Percentiles rank a stretch among this genome's conserved stretches.
Evolutionary conservation across 2,329 filamentous ascomycete species (phyloP).

Genomic region (Pseudopyricularia cyperi): DNA sequence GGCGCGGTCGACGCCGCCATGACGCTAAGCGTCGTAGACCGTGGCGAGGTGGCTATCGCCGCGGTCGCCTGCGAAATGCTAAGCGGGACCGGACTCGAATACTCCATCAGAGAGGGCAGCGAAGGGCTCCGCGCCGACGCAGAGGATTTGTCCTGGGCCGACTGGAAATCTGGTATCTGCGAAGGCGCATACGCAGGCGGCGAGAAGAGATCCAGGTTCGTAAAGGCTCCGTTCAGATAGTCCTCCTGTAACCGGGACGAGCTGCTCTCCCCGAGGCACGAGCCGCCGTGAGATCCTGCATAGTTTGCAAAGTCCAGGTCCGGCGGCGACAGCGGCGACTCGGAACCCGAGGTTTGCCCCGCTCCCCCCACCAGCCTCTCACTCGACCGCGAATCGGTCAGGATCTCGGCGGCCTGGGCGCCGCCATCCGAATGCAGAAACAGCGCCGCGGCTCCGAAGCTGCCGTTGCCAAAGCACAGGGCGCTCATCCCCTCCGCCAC

Average conservation of each 20-base stretch:
- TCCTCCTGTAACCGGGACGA: neutral
- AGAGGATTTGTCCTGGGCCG: neutral
- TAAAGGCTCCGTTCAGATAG: neutral
- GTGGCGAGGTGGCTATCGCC: neutral
- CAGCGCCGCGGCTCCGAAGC: slow-evolving; percentile 1
- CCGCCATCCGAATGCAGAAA: slow-evolving; percentile 1
- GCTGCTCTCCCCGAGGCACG: neutral
- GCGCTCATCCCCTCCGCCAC: neutral
- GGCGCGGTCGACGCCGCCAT: neutral
- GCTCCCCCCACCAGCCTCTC: neutral
- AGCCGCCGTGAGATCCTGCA: neutral
- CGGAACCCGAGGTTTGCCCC: neutral
- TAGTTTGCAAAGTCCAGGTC: neutral
- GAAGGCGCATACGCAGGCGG: slow-evolving; percentile 1
- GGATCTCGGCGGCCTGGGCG: slow-evolving; percentile 1
- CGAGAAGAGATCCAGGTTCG: neutral
- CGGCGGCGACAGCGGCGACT: neutral
- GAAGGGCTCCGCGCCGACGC: neutral
- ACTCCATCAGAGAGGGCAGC: slow-evolving; percentile 11
- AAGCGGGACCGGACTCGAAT: slow-evolving; percentile 6
- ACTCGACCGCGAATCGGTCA: slow-evolving; percentile 1
- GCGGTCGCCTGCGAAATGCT: neutral
- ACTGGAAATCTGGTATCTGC: neutral
- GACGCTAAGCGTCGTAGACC: neutral
- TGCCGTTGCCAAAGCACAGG: neutral